Evolutionary conservation across 2,329 filamentous ascomycete genomes (phyloP), one percentile per base, ranked within the genome.

Genomic region (Pseudocercospora pini-densiflorae): DNA sequence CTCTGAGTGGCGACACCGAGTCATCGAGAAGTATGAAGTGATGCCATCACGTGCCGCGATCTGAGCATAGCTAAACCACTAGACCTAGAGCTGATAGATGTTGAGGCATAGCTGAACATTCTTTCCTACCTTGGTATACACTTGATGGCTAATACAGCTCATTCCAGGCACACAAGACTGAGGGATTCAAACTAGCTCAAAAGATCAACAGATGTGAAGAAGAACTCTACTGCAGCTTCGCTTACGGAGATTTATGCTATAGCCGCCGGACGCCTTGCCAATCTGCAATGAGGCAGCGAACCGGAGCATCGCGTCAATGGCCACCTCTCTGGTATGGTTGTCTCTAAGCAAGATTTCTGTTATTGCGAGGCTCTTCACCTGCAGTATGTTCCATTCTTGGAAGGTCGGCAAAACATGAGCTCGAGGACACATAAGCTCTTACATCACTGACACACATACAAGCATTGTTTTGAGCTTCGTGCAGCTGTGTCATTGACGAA

Each of bases 401-500:
- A 14, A 23, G 58, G 16, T 47, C 36, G 36, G 45, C 57, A 45
- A 19, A n/a, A 60, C 27, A 27, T 47, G 36, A 29, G 45, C 19
- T 59, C 6, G 12, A 31, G 21, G 45, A 47, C 49, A 53, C 49
- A 53, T 27, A 53, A 53, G 49, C 49, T 53, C 21, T 27, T 45
- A 47, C n/a, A 45, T 19, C 9, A 27, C 36, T 36, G 16, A 29
- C 45, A 43, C 36, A n/a, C 23, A n/a, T 36, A 16, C 19, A 23
- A 60, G n/a, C 14, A 6, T 49, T 24, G 36, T 61, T 45, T 55
- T 27, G 21, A 61, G 57, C 62, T 43, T 33, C 45, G 47, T 64
- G 63, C 58, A 61, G 63, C 31, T 24, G 43, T 53, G 58, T 61
- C 49, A 29, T 24, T 14, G 33, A 36, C 40, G 31, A 33, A 47